These are phyloP conservation scores for Marchantia paleacea DNA, from an alignment of 225 moss, liverwort and hornwort genomes.

Conservation along the genomic window DNA sequence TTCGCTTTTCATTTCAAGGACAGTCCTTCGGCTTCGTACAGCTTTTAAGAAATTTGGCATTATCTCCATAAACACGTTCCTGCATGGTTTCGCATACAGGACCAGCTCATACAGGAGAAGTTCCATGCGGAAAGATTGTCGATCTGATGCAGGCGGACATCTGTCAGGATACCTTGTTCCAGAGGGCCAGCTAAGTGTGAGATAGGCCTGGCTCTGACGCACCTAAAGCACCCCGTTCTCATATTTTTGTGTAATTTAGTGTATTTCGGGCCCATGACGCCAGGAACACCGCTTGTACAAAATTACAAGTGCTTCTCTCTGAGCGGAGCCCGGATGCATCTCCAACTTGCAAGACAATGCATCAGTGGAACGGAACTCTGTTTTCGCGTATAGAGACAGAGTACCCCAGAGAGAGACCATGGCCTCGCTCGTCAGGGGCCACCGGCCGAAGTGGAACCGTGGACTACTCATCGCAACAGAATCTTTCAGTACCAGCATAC, in stretches of 20 bases:
- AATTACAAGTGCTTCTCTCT: no score
- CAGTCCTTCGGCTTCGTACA: neutral
- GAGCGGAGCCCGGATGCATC: no score
- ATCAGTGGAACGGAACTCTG: no score
- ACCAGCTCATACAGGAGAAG: neutral
- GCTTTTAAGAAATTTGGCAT: neutral
- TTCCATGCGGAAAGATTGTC: neutral
- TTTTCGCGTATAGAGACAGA: no score
- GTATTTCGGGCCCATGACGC: neutral
- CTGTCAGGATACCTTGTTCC: neutral
- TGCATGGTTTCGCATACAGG: neutral
- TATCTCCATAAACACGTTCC: neutral
- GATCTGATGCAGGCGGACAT: neutral
- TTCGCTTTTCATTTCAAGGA: neutral
- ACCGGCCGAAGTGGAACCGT: no score
- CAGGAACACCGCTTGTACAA: neutral
- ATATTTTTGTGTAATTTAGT: neutral
- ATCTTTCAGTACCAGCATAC: no score
- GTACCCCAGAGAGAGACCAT: no score
- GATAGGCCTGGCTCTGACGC: no score
- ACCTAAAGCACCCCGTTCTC: neutral
- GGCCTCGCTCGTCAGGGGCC: no score
- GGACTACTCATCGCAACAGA: no score
- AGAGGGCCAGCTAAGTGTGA: neutral
- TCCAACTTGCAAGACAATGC: no score